These are phyloP conservation scores for Penicillium robsamsonii DNA, from an alignment of 495 filamentous ascomycete genomes.

Conservation along the genomic window DNA sequence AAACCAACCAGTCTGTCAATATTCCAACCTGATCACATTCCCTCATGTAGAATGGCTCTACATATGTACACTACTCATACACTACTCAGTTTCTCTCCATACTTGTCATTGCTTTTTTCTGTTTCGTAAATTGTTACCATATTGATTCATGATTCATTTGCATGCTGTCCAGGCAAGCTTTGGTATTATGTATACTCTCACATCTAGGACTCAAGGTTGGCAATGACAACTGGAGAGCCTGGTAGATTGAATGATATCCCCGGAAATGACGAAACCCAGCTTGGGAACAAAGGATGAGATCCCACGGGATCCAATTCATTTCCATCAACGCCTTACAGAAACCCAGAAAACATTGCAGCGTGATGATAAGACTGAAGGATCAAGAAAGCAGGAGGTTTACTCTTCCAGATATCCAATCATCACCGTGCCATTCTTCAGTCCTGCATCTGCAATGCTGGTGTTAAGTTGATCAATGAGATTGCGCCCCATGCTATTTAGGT, in stretches of 20 bases:
- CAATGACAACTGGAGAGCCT: not conserved
- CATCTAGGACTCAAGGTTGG: not conserved
- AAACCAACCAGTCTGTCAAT: no score
- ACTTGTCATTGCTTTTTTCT: not conserved
- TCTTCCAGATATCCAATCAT: conserved; percentile 87
- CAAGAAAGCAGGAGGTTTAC: conserved; percentile 25
- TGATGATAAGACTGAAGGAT: not conserved
- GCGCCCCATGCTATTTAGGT: conserved; percentile 75
- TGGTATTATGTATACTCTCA: not conserved
- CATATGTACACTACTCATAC: not conserved
- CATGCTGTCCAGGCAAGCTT: not conserved
- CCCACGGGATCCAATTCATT: conserved; percentile 8
- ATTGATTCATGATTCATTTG: conserved; percentile 10
- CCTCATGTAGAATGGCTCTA: not conserved
- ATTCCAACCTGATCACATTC: no score
- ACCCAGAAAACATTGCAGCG: conserved; percentile 1
- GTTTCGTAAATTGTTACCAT: not conserved
- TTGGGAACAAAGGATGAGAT: not conserved
- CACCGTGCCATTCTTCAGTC: conserved; percentile 84
- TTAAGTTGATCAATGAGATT: conserved; percentile 76
- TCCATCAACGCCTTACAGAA: conserved; percentile 18
- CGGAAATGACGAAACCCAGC: not conserved
- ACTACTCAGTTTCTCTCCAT: not conserved
- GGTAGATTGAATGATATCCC: not conserved
- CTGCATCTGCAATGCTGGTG: conserved; percentile 74